Evolutionary conservation across 2,329 filamentous ascomycete species (phyloP).

Genomic region (Dothideomycetes sp.): DNA sequence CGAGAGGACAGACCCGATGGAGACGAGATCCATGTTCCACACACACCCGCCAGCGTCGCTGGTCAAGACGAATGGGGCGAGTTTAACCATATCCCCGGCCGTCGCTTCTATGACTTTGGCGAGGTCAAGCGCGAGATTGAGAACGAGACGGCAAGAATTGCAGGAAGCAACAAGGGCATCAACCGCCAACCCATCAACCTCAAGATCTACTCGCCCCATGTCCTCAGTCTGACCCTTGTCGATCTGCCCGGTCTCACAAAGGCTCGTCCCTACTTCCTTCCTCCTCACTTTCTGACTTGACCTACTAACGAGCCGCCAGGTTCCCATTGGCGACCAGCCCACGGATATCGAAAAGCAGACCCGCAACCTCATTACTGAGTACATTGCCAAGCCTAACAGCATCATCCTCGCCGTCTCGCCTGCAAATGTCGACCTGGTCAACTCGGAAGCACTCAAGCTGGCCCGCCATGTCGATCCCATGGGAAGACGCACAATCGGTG

Average conservation of each 20-base stretch:
- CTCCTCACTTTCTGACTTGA: not conserved
- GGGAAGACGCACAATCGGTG: constrained; percentile 88
- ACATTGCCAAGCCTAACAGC: constrained; percentile 97
- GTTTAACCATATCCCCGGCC: constrained; percentile 88
- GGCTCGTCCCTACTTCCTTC: constrained; percentile 36
- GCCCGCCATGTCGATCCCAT: constrained; percentile 94
- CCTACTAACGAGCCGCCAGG: constrained; percentile 39
- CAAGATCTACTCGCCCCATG: constrained; percentile 95
- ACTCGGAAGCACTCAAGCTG: constrained; percentile 93
- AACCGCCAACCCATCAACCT: constrained; percentile 96
- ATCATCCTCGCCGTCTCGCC: constrained; percentile 95
- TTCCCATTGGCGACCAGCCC: constrained; percentile 95
- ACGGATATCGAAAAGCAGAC: constrained; percentile 98
- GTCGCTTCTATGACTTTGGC: constrained; percentile 81
- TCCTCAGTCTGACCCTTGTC: constrained; percentile 90
- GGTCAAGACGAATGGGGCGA: constrained; percentile 75
- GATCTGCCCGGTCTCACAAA: constrained; percentile 95
- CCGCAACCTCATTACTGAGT: constrained; percentile 89
- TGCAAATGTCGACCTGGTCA: constrained; percentile 95
- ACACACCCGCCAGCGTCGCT: constrained; percentile 65
- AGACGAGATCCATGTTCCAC: constrained; percentile 59
- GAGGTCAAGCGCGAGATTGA: constrained; percentile 96
- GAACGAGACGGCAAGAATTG: constrained; percentile 89
- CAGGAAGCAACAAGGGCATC: constrained; percentile 96
- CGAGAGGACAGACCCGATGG: constrained; percentile 58